A percentile compares a stretch with the other conserved stretches of the same genome.
Conservation (phyloP, 352 stramenopile species). For the Phytophthora citrophthora region DNA sequence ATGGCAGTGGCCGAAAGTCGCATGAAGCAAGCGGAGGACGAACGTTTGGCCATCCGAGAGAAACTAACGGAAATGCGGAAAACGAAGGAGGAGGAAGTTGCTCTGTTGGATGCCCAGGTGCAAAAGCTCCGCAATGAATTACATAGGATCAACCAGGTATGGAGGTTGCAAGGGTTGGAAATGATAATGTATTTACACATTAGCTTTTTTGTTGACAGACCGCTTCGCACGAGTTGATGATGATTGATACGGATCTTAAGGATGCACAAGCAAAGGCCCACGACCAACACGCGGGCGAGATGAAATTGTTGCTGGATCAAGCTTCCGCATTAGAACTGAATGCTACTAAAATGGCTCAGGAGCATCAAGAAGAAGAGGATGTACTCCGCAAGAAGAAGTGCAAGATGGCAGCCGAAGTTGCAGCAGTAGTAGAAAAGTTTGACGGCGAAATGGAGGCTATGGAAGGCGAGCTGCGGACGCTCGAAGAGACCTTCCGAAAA, state of each 20-base stretch:
- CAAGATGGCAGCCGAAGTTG: conserved; percentile 79
- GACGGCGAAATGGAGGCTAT: conserved; percentile 77
- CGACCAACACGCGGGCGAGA: conserved; percentile 81
- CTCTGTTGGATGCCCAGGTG: conserved; percentile 79
- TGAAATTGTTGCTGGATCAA: conserved; percentile 71
- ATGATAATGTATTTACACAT: too few species aligned
- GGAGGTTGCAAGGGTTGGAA: neutral
- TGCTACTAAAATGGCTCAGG: conserved; percentile 72
- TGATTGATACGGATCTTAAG: conserved; percentile 82
- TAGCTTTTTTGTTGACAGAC: conserved; percentile 32
- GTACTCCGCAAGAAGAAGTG: conserved; percentile 82
- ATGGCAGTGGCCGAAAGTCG: conserved; percentile 78
- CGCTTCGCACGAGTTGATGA: conserved; percentile 71
- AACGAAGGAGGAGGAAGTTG: conserved; percentile 85
- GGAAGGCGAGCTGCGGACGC: conserved; percentile 53
- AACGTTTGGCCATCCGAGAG: conserved; percentile 73
- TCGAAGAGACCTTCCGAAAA: conserved; percentile 49
- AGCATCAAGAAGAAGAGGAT: conserved; percentile 87
- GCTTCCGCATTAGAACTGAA: conserved; percentile 58
- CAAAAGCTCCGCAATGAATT: conserved; percentile 85
- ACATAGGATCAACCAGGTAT: conserved; percentile 72
- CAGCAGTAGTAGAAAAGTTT: conserved; percentile 76
- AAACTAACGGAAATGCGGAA: conserved; percentile 81
- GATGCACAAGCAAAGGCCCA: conserved; percentile 75
- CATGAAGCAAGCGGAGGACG: conserved; percentile 85